phyloP scores from a whole-genome alignment of 1,284 basidiomycete genomes.

The Phylloporus sp. region DNA sequence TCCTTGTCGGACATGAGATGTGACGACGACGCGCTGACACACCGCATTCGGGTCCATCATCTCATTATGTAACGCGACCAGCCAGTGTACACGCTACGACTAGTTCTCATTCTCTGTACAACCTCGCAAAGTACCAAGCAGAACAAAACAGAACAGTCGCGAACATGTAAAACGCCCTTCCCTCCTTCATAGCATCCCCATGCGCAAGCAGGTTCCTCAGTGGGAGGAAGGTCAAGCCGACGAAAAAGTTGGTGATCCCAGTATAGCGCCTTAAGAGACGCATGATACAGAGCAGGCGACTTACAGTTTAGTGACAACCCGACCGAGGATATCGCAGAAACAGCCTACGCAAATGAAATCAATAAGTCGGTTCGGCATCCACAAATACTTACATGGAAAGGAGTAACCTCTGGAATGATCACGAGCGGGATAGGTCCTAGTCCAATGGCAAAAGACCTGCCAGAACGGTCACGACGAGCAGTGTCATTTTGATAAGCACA shows the following conservation, averaged over 20 bases:
- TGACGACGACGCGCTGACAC: conserved; percentile 10
- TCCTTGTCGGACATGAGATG: conserved; percentile 54
- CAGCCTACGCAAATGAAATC: conserved; percentile 54
- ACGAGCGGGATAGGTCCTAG: conserved; percentile 94
- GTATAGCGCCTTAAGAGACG: conserved; percentile 2
- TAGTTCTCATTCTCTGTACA: conserved; percentile 44
- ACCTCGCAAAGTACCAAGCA: conserved; percentile 41
- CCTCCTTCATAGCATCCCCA: conserved; percentile 69
- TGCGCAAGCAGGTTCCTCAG: conserved; percentile 74
- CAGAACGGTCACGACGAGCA: conserved; percentile 5
- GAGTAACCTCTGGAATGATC: conserved; percentile 91
- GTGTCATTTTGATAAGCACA: conserved; percentile 49
- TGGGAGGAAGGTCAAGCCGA: conserved; percentile 84
- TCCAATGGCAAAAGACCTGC: conserved; percentile 84
- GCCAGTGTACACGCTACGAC: too few relatives aligned
- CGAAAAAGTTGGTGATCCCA: conserved; percentile 86
- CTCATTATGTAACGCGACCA: conserved; percentile 32
- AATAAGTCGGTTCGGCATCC: background rate
- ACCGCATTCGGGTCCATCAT: conserved; percentile 2
- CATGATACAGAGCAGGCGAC: conserved; percentile 26
- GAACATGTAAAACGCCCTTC: conserved; percentile 85
- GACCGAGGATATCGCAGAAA: conserved; percentile 83
- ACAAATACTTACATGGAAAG: conserved; percentile 60
- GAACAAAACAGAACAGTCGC: conserved; percentile 50
- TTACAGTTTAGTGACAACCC: conserved; percentile 84